Conservation (phyloP, 306 rosid species). For the Sicyos baderoa region DNA sequence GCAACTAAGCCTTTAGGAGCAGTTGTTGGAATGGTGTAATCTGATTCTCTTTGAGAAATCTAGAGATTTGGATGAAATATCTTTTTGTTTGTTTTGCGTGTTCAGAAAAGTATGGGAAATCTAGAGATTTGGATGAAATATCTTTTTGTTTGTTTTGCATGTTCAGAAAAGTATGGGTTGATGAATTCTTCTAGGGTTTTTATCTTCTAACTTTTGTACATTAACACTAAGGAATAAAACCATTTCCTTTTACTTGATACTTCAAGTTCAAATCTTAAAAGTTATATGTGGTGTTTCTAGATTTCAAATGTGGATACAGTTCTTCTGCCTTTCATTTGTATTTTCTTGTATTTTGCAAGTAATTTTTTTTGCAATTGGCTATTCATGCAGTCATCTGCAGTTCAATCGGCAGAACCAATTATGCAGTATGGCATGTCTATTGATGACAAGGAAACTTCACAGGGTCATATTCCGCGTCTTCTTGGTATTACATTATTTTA, state of each 20-base stretch:
- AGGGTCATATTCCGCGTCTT: conserved; percentile 89
- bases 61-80: neutral
- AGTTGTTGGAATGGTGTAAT: neutral
- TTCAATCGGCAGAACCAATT: conserved; percentile 66
- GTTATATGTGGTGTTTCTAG: neutral
- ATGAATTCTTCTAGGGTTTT: neutral
- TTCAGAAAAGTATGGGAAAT: conserved; percentile 3
- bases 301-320: conserved; percentile 9
- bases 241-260: neutral
- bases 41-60: neutral
- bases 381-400: conserved; percentile 62
- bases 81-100: neutral
- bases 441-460: conserved; percentile 51
- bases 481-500: conserved; percentile 48
- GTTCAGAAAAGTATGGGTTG: conserved; percentile 4
- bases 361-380: conserved; percentile 24
- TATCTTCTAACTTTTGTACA: neutral
- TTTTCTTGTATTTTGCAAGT: conserved; percentile 9
- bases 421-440: conserved; percentile 77
- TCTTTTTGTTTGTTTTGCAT: neutral
- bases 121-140: neutral
- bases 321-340: conserved; percentile 6
- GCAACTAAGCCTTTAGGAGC: neutral
- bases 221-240: neutral
- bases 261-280: conserved; percentile 5